Evolutionary conservation across 78 protist species (phyloP).

Genomic region (Dictyostelium purpureum): DNA sequence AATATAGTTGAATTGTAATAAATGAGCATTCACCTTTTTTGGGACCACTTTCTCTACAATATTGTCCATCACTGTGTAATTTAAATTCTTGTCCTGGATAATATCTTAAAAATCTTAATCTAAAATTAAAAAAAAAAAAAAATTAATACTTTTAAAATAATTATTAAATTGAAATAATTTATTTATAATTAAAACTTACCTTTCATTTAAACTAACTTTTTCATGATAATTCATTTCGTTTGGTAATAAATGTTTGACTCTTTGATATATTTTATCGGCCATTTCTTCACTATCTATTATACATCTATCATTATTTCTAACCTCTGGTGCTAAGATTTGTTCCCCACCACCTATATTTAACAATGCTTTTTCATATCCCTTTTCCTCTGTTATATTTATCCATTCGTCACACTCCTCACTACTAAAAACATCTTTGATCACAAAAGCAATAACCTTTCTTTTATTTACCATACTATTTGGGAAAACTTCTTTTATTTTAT

Average conservation of each 20-base stretch:
- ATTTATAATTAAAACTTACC: too few species aligned
- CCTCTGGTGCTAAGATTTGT: constrained; percentile 9
- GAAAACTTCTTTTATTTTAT: too few species aligned
- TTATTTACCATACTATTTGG: too few species aligned
- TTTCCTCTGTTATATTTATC: constrained; percentile 31
- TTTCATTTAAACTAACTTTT: constrained; percentile 10
- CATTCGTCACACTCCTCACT: constrained; percentile 58
- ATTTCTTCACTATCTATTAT: constrained; percentile 52
- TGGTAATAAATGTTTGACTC: constrained; percentile 16
- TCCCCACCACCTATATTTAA: constrained; percentile 41
- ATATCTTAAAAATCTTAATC: constrained; percentile 49
- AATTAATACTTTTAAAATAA: not conserved
- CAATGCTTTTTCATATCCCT: constrained; percentile 42
- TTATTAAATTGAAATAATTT: too few species aligned
- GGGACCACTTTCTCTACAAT: constrained; percentile 2
- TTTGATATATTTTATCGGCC: constrained; percentile 28
- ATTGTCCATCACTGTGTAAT: constrained; percentile 19
- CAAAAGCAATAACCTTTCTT: too few species aligned
- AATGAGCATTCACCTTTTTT: constrained; percentile 20
- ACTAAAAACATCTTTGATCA: constrained; percentile 20
- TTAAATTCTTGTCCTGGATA: constrained; percentile 27
- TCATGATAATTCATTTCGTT: not conserved
- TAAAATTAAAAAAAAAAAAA: not conserved
- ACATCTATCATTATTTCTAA: constrained; percentile 69
- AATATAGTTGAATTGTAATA: constrained; percentile 18